Conservation (phyloP, 2,329 filamentous ascomycete genomes). For the Dactylellina leptospora region DNA sequence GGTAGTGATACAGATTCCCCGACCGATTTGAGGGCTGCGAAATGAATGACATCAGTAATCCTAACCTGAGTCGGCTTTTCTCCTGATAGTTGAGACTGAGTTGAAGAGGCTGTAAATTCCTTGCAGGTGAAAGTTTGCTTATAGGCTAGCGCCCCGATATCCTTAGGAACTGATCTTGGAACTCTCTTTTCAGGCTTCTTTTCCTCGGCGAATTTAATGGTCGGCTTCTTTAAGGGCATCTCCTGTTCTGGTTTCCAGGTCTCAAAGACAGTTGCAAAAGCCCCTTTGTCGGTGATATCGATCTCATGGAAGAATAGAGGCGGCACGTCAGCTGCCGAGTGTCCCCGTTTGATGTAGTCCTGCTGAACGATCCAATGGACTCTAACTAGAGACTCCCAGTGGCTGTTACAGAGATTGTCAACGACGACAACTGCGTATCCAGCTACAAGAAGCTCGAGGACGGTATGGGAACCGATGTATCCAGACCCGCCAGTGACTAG, state of each 20-base stretch:
- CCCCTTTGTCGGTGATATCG: constrained; percentile 57
- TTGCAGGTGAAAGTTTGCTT: constrained; percentile 59
- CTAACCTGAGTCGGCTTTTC: constrained; percentile 61
- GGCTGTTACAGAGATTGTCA: constrained; percentile 64
- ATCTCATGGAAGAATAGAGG: constrained; percentile 56
- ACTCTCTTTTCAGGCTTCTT: constrained; percentile 24
- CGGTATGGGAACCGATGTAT: constrained; percentile 68
- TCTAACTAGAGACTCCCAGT: constrained; percentile 54
- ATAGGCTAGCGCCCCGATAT: constrained; percentile 59
- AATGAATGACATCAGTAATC: constrained; percentile 73
- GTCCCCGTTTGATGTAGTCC: constrained; percentile 41
- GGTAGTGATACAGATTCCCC: constrained; percentile 70
- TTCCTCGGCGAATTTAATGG: constrained; percentile 34
- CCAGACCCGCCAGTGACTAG: constrained; percentile 67
- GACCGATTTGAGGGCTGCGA: constrained; percentile 74
- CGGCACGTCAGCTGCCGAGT: constrained; percentile 53
- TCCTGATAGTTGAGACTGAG: constrained; percentile 58
- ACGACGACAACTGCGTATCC: constrained; percentile 67
- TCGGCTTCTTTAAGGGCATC: constrained; percentile 5
- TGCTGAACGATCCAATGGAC: constrained; percentile 55
- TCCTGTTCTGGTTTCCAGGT: constrained; percentile 32
- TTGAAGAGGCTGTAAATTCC: constrained; percentile 62
- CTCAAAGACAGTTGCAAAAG: constrained; percentile 56
- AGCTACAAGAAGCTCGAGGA: constrained; percentile 66
- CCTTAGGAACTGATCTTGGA: constrained; percentile 59